phyloP scores from a whole-genome alignment of 2,329 filamentous ascomycete species.

The Cladophialophora bantiana region DNA sequence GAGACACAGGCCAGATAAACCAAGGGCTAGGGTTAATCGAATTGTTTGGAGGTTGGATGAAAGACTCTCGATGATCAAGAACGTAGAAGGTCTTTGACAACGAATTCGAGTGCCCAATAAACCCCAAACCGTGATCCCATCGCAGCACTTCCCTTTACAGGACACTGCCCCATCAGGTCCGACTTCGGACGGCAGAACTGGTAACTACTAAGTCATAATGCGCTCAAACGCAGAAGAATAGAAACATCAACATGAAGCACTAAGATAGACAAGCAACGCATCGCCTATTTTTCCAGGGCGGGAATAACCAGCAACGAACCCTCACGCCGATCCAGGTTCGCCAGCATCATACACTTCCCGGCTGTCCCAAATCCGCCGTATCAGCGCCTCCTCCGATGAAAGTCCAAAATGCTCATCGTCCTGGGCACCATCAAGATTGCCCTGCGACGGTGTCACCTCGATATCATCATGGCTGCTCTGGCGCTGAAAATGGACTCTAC shows the following conservation, averaged over 20 bases:
- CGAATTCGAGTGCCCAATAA: not conserved
- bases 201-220: slow-evolving; percentile 1
- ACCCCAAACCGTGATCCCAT: not conserved
- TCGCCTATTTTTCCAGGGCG: not conserved
- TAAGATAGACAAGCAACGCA: not conserved
- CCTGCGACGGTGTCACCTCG: slow-evolving; percentile 38
- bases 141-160: not conserved
- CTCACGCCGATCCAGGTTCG: slow-evolving; percentile 20
- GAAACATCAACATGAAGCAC: slow-evolving; percentile 10
- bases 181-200: not conserved
- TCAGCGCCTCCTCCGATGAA: slow-evolving; percentile 37
- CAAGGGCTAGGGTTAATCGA: not conserved
- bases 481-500: slow-evolving; percentile 38
- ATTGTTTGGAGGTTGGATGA: not conserved
- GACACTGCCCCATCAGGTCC: no score
- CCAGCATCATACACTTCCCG: slow-evolving; percentile 36
- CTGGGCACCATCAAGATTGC: slow-evolving; percentile 34
- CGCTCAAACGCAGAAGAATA: slow-evolving; percentile 30
- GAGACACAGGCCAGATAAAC: not conserved
- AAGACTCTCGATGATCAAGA: not conserved
- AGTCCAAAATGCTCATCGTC: slow-evolving; percentile 38
- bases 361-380: slow-evolving; percentile 40
- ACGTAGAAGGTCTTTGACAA: not conserved
- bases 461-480: slow-evolving; percentile 42
- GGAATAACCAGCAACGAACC: not conserved